Conservation (phyloP, 305 asterid genomes). For the Fraxinus platypoda region DNA sequence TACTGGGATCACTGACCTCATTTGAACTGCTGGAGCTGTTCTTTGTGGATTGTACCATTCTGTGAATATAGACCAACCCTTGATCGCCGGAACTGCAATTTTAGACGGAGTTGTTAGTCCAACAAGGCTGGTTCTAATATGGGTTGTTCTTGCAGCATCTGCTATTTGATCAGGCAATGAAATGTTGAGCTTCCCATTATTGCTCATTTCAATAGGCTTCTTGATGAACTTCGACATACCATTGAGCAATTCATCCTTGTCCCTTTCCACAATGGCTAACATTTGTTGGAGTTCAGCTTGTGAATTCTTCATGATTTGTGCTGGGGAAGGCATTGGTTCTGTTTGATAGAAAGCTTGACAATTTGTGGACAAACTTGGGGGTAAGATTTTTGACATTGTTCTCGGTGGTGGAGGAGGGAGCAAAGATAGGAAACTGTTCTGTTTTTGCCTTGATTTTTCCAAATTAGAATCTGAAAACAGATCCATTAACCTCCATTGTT, state of each 20-base stretch:
- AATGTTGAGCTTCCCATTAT: constrained; percentile 1
- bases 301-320: constrained; percentile 9
- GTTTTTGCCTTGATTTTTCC: constrained; percentile 18
- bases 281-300: constrained; percentile 7
- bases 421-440: constrained; percentile 29
- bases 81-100: not conserved
- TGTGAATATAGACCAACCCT: constrained; percentile 10
- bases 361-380: constrained; percentile 21
- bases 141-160: not conserved
- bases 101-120: not conserved
- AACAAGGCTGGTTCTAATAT: not conserved
- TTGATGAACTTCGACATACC: constrained; percentile 30
- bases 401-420: constrained; percentile 56
- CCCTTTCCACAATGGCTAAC: not conserved
- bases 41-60: constrained; percentile 22
- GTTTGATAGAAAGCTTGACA: constrained; percentile 14
- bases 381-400: constrained; percentile 39
- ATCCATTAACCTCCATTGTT: constrained; percentile 20
- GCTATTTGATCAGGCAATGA: not conserved
- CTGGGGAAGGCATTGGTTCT: constrained; percentile 10
- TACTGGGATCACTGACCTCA: constrained; percentile 60
- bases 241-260: constrained; percentile 33
- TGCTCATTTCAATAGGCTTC: constrained; percentile 10
- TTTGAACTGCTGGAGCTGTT: constrained; percentile 60
- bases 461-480: constrained; percentile 20